Base-by-base conservation (phyloP, 306 rosid species). In the Hippophae rhamnoides region DNA sequence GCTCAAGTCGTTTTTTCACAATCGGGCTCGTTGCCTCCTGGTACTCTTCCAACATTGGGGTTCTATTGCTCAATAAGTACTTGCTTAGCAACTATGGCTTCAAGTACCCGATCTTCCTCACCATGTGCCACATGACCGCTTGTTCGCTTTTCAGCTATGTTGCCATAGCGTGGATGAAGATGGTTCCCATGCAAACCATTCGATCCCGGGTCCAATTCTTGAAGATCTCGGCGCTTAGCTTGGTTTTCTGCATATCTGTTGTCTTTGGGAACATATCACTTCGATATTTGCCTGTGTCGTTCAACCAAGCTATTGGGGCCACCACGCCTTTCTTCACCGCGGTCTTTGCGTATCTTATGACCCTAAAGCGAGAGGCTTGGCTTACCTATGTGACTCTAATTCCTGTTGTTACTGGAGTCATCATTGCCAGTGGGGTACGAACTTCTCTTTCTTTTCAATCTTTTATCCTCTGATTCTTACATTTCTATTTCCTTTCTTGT, bases 91-190 rank as follows among this genome's bases (percentile, higher is more conserved):
- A 89, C 77, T 93, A 93, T 31, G 99, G 99, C 3, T 93, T 93
- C 89, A 93, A 86, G 81, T 93, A 93, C 78, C 99, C 99, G 58
- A 93, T 93, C 63, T 93, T 93, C 78, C 81, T 93, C 55, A 93
- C 99, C 82, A 93, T 93, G 99, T 93, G 99, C 59, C 99, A 93
- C 64, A 93, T 93, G 99, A 93, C 95, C 0, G 99, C 99, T 2
- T 93, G 99, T 43, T 93, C 99, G 2, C 25, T 93, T 45, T 76
- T 93, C 72, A 93, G 99, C 74, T 93, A 93, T 66, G 58, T 93
- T 6, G 99, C 99, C 5, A 93, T 93, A 56, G 99, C 99, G 7
- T 93, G 97, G 97, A 47, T 93, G 75, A 88, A 88, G 85, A 45
- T 89, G 77, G 99, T 93, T 8, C 99, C 99, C 5, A 82, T 93